Conservation (phyloP, 1,139 yeast genomes). For the Debaryomyces singareniensis region DNA sequence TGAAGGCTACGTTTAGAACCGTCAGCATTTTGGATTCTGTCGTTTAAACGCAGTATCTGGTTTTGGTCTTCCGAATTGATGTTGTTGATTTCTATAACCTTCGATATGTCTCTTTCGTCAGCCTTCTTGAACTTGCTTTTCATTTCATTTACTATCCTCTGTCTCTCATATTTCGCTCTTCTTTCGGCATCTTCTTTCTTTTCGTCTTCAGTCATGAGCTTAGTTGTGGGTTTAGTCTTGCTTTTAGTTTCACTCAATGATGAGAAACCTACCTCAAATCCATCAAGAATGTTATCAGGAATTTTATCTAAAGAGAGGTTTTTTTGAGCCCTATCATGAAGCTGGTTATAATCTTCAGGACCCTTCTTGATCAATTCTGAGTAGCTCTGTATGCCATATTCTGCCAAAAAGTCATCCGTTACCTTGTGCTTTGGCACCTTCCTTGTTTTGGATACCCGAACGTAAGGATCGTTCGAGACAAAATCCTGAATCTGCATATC, state of each 20-base stretch:
- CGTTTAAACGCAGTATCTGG: conserved; percentile 23
- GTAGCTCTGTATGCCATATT: conserved; percentile 34
- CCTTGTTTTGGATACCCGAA: conserved; percentile 12
- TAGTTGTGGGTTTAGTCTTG: conserved; percentile 6
- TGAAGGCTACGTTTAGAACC: conserved; percentile 3
- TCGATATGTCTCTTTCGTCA: conserved; percentile 7
- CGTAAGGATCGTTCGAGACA: conserved; percentile 12
- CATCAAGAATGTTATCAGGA: conserved; percentile 24
- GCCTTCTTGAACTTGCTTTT: conserved; percentile 20
- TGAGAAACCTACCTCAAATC: conserved; percentile 30
- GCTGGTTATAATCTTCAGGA: conserved; percentile 23
- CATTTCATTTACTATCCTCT: conserved; percentile 23
- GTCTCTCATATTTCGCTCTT: conserved; percentile 19
- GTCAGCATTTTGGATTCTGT: conserved; percentile 11
- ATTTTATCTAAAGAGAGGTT: conserved; percentile 19
- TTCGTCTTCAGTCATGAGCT: conserved; percentile 23
- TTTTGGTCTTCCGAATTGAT: conserved; percentile 16
- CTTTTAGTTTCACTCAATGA: conserved; percentile 6
- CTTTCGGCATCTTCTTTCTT: conserved; percentile 18
- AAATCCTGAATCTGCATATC: conserved; percentile 10
- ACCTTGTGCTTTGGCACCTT: conserved; percentile 25
- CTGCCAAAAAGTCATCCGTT: conserved; percentile 31
- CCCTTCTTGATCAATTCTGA: conserved; percentile 17
- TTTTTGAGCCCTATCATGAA: conserved; percentile 14
- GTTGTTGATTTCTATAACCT: conserved; percentile 36